Evolutionary conservation across 768 basidiomycete genomes (phyloP).

Genomic region (Sistotremastrum suecicum): DNA sequence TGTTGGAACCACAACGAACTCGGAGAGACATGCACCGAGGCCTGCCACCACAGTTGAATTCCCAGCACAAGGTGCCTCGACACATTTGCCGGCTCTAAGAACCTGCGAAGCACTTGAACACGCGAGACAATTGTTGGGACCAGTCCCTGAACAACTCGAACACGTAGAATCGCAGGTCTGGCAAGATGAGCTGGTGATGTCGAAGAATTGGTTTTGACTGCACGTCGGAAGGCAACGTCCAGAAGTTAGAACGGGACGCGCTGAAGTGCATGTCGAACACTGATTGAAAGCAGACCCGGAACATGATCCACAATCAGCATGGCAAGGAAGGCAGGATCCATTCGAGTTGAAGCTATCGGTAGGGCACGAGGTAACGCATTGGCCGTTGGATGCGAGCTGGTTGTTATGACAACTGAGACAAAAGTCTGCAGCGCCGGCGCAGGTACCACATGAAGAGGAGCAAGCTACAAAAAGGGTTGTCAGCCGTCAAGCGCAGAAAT

Average conservation of each 20-base stretch:
- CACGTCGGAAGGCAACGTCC: slow-evolving; percentile 75
- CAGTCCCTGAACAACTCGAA: slow-evolving; percentile 61
- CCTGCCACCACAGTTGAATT: slow-evolving; percentile 45
- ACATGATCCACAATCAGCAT: slow-evolving; percentile 78
- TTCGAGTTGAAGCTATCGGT: slow-evolving; percentile 52
- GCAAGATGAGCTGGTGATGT: slow-evolving; percentile 47
- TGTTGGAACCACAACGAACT: slow-evolving; percentile 43
- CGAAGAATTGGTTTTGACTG: slow-evolving; percentile 57
- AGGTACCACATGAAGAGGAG: slow-evolving; percentile 60
- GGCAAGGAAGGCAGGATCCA: slow-evolving; percentile 59
- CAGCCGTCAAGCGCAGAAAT: neutral
- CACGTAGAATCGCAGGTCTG: slow-evolving; percentile 64
- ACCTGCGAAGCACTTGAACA: slow-evolving; percentile 54
- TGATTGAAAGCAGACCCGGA: slow-evolving; percentile 66
- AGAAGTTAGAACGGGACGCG: slow-evolving; percentile 55
- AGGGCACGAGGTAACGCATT: slow-evolving; percentile 66
- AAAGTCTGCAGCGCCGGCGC: slow-evolving; percentile 48
- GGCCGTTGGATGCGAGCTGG: slow-evolving; percentile 55
- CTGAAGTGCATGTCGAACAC: slow-evolving; percentile 56
- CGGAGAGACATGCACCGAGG: slow-evolving; percentile 69
- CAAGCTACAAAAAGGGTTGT: slow-evolving; percentile 32
- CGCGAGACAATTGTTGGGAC: slow-evolving; percentile 54
- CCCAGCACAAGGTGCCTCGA: slow-evolving; percentile 42
- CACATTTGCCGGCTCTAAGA: slow-evolving; percentile 52
- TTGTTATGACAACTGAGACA: slow-evolving; percentile 61